Conservation (phyloP, 2,329 filamentous ascomycete species). For the Albophoma yamanashiensis region DNA sequence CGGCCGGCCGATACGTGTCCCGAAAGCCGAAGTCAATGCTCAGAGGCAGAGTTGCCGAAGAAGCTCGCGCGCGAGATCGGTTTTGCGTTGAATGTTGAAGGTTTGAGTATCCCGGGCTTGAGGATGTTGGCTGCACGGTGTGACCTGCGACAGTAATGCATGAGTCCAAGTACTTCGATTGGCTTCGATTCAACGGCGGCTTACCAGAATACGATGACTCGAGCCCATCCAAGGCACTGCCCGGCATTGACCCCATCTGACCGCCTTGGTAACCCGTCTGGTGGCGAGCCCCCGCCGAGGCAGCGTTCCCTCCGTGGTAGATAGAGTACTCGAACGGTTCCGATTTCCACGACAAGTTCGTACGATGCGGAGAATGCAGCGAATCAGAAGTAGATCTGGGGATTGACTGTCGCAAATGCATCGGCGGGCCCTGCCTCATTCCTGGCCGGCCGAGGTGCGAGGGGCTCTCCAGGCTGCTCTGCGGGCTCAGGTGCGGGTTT, state of each 20-base stretch:
- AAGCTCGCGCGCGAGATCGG: slow-evolving; percentile 37
- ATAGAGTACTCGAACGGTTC: slow-evolving; percentile 46
- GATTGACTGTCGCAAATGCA: slow-evolving; percentile 47
- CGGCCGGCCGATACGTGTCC: slow-evolving; percentile 24
- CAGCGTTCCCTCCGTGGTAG: slow-evolving; percentile 35
- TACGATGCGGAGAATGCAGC: slow-evolving; percentile 46
- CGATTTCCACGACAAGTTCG: slow-evolving; percentile 54
- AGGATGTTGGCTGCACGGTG: slow-evolving; percentile 2
- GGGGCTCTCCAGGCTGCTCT: neutral
- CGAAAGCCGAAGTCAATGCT: slow-evolving; percentile 27
- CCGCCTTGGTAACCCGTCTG: slow-evolving; percentile 40
- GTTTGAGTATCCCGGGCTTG: slow-evolving; percentile 36
- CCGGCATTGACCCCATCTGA: slow-evolving; percentile 22
- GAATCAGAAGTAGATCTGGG: slow-evolving; percentile 46
- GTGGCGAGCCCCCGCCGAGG: slow-evolving; percentile 34
- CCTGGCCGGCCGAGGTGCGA: slow-evolving; percentile 32
- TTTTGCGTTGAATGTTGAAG: slow-evolving; percentile 29
- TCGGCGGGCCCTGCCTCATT: slow-evolving; percentile 43
- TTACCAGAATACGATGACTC: slow-evolving; percentile 44
- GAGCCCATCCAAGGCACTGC: slow-evolving; percentile 32
- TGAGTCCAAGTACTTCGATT: neutral
- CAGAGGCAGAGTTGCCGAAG: slow-evolving; percentile 34
- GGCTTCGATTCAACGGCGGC: slow-evolving; percentile 6
- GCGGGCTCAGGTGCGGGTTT: slow-evolving; percentile 29
- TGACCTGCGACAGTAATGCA: neutral